These are phyloP conservation scores for Trichoderma virens DNA, from an alignment of 495 filamentous ascomycete genomes.

Conservation along the genomic window DNA sequence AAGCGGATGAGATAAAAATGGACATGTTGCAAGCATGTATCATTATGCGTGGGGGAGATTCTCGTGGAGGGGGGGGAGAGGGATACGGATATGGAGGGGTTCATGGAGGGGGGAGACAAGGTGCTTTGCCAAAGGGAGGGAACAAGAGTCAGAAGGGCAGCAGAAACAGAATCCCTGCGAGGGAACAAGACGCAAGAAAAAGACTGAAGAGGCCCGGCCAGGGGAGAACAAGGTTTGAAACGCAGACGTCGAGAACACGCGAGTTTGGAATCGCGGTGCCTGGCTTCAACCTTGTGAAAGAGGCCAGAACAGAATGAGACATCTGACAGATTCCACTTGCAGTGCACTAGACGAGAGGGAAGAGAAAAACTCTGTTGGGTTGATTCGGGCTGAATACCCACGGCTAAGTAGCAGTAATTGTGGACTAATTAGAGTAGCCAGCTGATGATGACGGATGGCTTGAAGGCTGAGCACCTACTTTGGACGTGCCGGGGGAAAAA, in stretches of 20 bases:
- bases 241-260: background rate
- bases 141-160: background rate
- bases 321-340: background rate
- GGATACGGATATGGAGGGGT: background rate
- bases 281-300: background rate
- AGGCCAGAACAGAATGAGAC: background rate
- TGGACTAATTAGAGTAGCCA: no score
- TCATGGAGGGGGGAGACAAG: background rate
- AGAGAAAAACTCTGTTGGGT: background rate
- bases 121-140: background rate
- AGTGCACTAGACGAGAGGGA: background rate
- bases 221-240: background rate
- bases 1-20: no score
- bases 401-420: no score
- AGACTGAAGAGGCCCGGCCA: background rate
- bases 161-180: background rate
- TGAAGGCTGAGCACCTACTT: background rate
- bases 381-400: background rate
- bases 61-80: background rate
- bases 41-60: background rate
- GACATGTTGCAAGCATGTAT: background rate
- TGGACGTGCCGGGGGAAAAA: background rate
- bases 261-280: background rate
- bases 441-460: background rate
- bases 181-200: background rate